Conservation (phyloP, 2,329 filamentous ascomycete genomes). For the Colletotrichum chlorophyti region DNA sequence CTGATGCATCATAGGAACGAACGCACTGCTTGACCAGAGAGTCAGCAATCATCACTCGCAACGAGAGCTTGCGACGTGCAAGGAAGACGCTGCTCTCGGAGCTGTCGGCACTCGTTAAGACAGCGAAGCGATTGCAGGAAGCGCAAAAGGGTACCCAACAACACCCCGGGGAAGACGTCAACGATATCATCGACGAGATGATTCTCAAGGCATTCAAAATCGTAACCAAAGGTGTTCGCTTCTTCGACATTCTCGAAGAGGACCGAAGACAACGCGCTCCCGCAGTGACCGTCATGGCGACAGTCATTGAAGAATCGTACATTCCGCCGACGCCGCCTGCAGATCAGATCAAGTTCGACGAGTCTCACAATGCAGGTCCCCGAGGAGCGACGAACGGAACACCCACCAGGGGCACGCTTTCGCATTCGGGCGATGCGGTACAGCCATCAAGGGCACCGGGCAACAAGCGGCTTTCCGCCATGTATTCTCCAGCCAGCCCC, state of each 20-base stretch:
- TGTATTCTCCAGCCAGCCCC: constrained; percentile 40
- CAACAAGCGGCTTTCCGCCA: constrained; percentile 55
- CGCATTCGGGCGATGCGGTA: constrained; percentile 44
- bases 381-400: constrained; percentile 41
- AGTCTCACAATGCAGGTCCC: constrained; percentile 48
- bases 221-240: constrained; percentile 87
- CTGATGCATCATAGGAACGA: constrained; percentile 67
- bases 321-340: constrained; percentile 70
- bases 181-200: constrained; percentile 88
- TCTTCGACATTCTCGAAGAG: constrained; percentile 84
- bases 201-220: constrained; percentile 93
- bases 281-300: constrained; percentile 65
- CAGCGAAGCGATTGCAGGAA: constrained; percentile 84
- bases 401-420: constrained; percentile 41
- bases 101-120: constrained; percentile 87
- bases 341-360: constrained; percentile 59
- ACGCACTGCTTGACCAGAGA: constrained; percentile 89
- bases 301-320: constrained; percentile 63
- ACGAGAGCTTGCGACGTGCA: constrained; percentile 78
- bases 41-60: constrained; percentile 74
- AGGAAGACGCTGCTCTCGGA: constrained; percentile 90
- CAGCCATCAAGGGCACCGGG: constrained; percentile 42
- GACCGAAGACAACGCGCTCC: constrained; percentile 58
- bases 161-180: constrained; percentile 66
- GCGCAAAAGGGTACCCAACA: constrained; percentile 61